Percentiles rank a stretch among this genome's conserved stretches.
phyloP scores from a whole-genome alignment of 805 yeast genomes.

The Ogataea ganodermae region DNA sequence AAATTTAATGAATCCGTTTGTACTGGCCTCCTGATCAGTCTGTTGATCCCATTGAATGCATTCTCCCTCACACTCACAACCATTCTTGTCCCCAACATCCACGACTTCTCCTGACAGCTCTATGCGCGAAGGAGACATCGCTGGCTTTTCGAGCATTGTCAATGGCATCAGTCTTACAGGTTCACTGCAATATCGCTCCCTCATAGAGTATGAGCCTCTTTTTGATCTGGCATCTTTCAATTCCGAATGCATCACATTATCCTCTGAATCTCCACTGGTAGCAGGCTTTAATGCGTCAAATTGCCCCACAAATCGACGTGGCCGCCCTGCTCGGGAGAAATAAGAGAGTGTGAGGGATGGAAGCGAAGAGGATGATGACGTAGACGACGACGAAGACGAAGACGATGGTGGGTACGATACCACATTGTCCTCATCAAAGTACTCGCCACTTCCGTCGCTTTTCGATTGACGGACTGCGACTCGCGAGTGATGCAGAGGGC shows the following conservation, averaged over 20 bases:
- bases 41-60: not conserved
- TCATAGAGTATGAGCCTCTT: conserved; percentile 2
- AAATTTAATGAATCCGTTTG: conserved; percentile 13
- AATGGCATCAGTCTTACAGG: conserved; percentile 3
- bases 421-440: conserved; percentile 1
- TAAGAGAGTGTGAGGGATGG: conserved; percentile 22
- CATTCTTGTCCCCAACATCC: no score
- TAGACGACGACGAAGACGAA: conserved; percentile 16
- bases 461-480: not conserved
- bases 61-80: no score
- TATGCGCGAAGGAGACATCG: not conserved
- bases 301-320: conserved; percentile 6
- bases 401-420: conserved; percentile 12
- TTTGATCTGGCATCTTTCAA: not conserved
- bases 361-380: conserved; percentile 20
- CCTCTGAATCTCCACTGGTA: not conserved
- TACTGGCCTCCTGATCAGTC: not conserved
- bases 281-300: not conserved
- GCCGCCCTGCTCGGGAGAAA: conserved; percentile 18
- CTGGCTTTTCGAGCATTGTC: conserved; percentile 1
- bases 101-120: not conserved
- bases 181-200: conserved; percentile 4
- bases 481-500: conserved; percentile 21
- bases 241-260: not conserved
- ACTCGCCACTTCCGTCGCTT: not conserved